These are phyloP conservation scores for Sanghuangporus sanghuang DNA, from an alignment of 1,284 basidiomycete genomes.

Conservation along the genomic window DNA sequence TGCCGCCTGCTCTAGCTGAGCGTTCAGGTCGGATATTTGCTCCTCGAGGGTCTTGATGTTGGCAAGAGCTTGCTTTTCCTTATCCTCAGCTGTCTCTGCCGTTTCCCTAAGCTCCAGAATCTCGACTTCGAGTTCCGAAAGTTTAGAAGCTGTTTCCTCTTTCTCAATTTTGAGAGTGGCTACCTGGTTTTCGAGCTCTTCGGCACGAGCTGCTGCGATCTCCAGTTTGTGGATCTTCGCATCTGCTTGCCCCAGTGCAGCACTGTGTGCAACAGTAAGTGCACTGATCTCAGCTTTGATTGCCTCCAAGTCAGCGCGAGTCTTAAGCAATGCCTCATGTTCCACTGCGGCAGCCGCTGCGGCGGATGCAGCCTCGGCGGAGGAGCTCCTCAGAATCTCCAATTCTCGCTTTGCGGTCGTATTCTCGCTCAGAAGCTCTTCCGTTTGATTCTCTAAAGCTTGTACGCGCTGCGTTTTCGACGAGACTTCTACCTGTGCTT, in stretches of 20 bases:
- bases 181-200: constrained; percentile 48
- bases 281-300: constrained; percentile 49
- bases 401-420: constrained; percentile 47
- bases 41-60: constrained; percentile 49
- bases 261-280: constrained; percentile 45
- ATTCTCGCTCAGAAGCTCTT: constrained; percentile 47
- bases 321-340: constrained; percentile 57
- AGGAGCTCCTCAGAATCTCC: constrained; percentile 42
- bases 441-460: constrained; percentile 45
- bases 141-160: constrained; percentile 68
- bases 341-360: constrained; percentile 51
- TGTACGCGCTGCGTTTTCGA: constrained; percentile 42
- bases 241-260: constrained; percentile 42
- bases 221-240: constrained; percentile 42
- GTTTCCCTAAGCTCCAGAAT: constrained; percentile 72
- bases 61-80: constrained; percentile 40
- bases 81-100: constrained; percentile 61
- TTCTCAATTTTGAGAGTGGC: constrained; percentile 56
- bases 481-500: constrained; percentile 35
- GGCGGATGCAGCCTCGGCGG: constrained; percentile 38
- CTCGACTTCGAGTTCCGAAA: constrained; percentile 76
- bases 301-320: constrained; percentile 54
- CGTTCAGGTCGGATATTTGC: constrained; percentile 41
- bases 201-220: constrained; percentile 38
- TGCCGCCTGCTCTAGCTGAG: constrained; percentile 44